phyloP scores from a whole-genome alignment of 208 protist species.

The Leishmania amazonensis region DNA sequence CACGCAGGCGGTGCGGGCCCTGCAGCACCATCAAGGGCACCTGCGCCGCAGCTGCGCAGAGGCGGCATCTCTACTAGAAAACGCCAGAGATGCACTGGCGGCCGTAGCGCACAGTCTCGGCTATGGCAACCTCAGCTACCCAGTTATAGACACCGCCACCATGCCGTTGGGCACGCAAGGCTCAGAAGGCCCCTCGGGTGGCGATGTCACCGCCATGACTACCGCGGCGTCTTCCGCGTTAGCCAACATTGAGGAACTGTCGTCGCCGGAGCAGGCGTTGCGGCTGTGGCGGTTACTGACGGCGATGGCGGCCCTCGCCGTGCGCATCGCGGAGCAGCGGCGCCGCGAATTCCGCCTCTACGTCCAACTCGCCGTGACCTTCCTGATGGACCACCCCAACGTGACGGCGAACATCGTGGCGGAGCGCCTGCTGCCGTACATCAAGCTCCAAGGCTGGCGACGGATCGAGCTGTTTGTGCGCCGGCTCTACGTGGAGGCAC shows the following conservation, averaged over 20 bases:
- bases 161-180: neutral
- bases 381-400: constrained; percentile 41
- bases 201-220: neutral
- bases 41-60: constrained; percentile 17
- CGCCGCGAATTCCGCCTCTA: constrained; percentile 55
- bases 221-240: constrained; percentile 22
- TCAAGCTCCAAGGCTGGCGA: constrained; percentile 48
- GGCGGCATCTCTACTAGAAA: constrained; percentile 21
- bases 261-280: constrained; percentile 28
- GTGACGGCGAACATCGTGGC: constrained; percentile 45
- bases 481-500: constrained; percentile 58
- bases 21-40: constrained; percentile 16
- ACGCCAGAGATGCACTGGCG: constrained; percentile 23
- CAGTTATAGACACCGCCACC: neutral
- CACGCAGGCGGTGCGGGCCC: neutral
- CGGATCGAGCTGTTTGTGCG: constrained; percentile 54
- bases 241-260: constrained; percentile 39
- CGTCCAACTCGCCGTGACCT: constrained; percentile 55
- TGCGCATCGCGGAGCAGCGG: constrained; percentile 37
- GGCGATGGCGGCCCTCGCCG: constrained; percentile 39
- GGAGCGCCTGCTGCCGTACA: constrained; percentile 56
- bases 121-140: constrained; percentile 18
- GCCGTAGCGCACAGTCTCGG: constrained; percentile 23
- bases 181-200: neutral
- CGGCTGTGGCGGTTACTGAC: constrained; percentile 57